Percentiles rank a stretch among this genome's conserved stretches.
phyloP scores from a whole-genome alignment of 495 filamentous ascomycete species.

The Oleoguttula mirabilis region DNA sequence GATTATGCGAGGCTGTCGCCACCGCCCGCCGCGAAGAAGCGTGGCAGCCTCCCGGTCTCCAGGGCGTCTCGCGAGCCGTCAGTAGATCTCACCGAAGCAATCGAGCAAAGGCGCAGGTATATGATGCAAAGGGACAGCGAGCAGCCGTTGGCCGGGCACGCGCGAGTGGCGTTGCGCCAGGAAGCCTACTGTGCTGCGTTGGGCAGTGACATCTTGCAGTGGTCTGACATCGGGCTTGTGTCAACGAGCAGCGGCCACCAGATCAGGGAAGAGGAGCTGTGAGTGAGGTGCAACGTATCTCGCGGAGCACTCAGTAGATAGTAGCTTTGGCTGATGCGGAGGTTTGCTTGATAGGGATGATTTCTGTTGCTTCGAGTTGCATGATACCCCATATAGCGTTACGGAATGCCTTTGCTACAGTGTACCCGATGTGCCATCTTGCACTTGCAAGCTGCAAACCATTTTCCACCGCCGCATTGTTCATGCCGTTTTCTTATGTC shows the following conservation, averaged over 20 bases:
- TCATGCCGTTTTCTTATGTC: no score
- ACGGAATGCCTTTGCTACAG: no score
- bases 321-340: no score
- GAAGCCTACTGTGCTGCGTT: slow-evolving; percentile 5
- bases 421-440: no score
- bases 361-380: no score
- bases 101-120: neutral
- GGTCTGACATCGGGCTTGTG: slow-evolving; percentile 9
- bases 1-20: no score
- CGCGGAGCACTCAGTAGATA: no score
- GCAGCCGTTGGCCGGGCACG: neutral
- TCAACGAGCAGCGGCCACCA: slow-evolving; percentile 9
- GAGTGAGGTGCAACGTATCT: no score
- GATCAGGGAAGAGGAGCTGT: slow-evolving; percentile 13
- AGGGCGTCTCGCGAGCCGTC: neutral
- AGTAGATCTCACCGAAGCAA: neutral
- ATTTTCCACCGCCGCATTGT: no score
- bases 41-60: neutral
- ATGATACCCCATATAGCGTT: no score
- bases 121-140: neutral
- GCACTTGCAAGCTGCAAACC: no score
- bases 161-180: slow-evolving; percentile 2
- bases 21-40: neutral
- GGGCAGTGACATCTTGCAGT: neutral
- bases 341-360: no score